Conservation (phyloP, 2,329 filamentous ascomycete genomes). For the Penicillium sp. region DNA sequence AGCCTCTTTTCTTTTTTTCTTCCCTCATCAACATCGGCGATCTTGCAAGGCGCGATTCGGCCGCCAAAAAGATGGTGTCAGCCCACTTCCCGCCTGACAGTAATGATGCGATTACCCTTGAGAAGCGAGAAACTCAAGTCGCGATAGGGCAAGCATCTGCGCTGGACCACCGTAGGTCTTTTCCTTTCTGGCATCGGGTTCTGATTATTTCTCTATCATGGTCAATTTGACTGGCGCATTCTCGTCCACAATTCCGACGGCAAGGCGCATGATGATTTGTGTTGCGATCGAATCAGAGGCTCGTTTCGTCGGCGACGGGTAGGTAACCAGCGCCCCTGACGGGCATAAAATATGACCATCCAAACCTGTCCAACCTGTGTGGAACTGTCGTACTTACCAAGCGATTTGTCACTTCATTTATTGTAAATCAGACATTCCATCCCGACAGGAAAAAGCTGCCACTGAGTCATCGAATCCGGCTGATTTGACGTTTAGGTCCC, state of each 20-base stretch:
- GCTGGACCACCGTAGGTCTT: not conserved
- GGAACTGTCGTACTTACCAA: not conserved
- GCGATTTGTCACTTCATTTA: slow-evolving; percentile 16
- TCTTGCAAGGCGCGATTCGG: not conserved
- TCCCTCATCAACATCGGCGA: not conserved
- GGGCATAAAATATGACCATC: not conserved
- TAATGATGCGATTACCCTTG: slow-evolving; percentile 7
- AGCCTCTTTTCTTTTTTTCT: not conserved
- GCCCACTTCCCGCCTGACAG: slow-evolving; percentile 12
- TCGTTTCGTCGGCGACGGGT: slow-evolving; percentile 1
- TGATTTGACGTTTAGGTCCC: slow-evolving; percentile 19
- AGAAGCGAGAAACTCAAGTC: not conserved
- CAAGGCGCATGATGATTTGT: slow-evolving; percentile 20
- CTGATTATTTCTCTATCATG: slow-evolving; percentile 2
- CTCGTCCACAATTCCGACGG: slow-evolving; percentile 14
- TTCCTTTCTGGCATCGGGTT: not conserved
- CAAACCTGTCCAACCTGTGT: not conserved
- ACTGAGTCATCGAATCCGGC: slow-evolving; percentile 3
- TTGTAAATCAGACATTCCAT: slow-evolving; percentile 15
- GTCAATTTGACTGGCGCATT: slow-evolving; percentile 21
- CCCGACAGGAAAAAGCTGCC: not conserved
- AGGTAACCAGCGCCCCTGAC: slow-evolving; percentile 8
- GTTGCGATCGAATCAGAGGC: slow-evolving; percentile 17
- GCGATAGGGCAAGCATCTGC: slow-evolving; percentile 8
- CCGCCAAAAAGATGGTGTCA: slow-evolving; percentile 16